Percentiles rank a stretch among this genome's conserved stretches.
phyloP scores from a whole-genome alignment of 2,329 filamentous ascomycete species.

The Septoria linicola region DNA sequence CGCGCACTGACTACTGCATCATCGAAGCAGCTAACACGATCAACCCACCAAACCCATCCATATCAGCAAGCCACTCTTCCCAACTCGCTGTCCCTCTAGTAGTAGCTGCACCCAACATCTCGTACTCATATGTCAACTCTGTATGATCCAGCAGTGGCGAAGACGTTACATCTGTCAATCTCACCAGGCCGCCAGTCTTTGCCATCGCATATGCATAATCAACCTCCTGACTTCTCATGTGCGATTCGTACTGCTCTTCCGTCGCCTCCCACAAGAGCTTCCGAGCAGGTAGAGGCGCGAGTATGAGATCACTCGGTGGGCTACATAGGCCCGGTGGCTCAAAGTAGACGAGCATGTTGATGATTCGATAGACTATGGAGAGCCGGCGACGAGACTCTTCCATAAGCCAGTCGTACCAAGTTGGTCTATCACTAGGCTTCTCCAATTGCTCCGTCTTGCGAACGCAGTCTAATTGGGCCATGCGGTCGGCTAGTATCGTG shows the following conservation, averaged over 20 bases:
- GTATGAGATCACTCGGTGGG: constrained; percentile 38
- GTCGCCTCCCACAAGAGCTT: constrained; percentile 49
- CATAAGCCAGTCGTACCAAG: constrained; percentile 13
- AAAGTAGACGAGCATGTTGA: constrained; percentile 48
- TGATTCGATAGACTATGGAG: constrained; percentile 42
- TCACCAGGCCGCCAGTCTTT: constrained; percentile 7
- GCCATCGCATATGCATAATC: constrained; percentile 5
- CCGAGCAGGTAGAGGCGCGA: constrained; percentile 46
- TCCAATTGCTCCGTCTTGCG: background rate
- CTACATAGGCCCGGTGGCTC: constrained; percentile 43
- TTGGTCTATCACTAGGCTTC: constrained; percentile 2
- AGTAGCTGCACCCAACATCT: background rate
- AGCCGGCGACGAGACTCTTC: constrained; percentile 35
- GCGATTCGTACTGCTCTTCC: constrained; percentile 23
- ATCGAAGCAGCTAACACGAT: constrained; percentile 46
- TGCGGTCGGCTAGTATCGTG: constrained; percentile 33
- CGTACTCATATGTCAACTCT: background rate
- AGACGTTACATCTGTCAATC: background rate
- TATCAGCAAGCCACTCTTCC: constrained; percentile 49
- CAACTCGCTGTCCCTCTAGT: constrained; percentile 34
- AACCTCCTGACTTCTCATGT: background rate
- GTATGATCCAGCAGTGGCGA: background rate
- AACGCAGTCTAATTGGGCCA: background rate
- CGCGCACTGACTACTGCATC: no score
- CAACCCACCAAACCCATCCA: constrained; percentile 48